These are phyloP conservation scores for Talaromyces marneffei DNA, from an alignment of 2,329 filamentous ascomycete genomes.

Conservation along the genomic window DNA sequence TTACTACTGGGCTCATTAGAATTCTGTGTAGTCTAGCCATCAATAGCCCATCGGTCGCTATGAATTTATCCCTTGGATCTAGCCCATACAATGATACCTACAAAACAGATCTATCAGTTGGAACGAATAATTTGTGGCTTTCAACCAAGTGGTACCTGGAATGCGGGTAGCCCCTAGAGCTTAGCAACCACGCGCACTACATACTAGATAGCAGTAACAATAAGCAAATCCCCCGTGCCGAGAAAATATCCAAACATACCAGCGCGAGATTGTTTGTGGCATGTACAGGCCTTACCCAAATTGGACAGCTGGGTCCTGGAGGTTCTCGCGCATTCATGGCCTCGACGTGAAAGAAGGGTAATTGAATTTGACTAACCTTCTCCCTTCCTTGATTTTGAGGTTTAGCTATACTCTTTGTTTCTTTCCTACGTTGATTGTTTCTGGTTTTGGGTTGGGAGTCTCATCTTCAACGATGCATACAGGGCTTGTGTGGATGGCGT, in stretches of 20 bases:
- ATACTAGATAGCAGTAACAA: no score
- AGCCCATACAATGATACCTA: no score
- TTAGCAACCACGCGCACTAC: neutral
- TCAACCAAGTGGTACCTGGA: neutral
- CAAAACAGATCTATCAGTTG: neutral
- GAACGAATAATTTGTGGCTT: neutral
- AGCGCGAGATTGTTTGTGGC: conserved; percentile 2
- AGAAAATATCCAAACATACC: conserved; percentile 8
- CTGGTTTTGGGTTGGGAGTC: neutral
- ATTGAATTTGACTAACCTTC: neutral
- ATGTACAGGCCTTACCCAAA: neutral
- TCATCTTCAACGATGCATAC: conserved; percentile 10
- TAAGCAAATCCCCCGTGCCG: neutral
- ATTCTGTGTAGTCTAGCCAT: no score
- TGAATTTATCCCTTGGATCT: neutral
- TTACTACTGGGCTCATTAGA: no score
- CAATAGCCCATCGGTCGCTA: no score
- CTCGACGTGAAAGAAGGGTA: neutral
- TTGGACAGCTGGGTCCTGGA: neutral
- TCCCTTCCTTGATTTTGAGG: neutral
- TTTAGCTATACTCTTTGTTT: neutral
- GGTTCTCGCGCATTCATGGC: neutral
- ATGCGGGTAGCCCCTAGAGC: neutral
- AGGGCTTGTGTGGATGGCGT: conserved; percentile 13
- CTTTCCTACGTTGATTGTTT: neutral